Evolutionary conservation across 768 basidiomycete species (phyloP), one percentile per base, ranked within the genome.

Genomic region (Russula dissimulans): DNA sequence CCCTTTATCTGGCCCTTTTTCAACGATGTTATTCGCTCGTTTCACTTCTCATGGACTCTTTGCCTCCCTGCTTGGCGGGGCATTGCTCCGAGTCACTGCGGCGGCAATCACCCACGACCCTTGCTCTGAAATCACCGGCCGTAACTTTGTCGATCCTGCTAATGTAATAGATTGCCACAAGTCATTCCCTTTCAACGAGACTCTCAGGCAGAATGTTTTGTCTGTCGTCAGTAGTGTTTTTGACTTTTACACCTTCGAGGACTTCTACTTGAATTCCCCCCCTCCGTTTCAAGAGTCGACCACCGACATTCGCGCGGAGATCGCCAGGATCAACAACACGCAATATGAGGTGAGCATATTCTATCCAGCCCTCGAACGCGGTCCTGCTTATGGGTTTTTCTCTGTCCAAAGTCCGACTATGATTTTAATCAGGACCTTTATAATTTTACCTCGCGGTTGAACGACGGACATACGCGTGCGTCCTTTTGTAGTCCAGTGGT

Each of bases 401-500:
- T 11, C 5, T 18, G 12, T n/a, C 14, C 36, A 11, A 56, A 86
- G 81, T 83, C 83, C 8, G 84, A 86, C 63, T 86, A 83, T 61
- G 83, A 84, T 66, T 85, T 86, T 71, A 84, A 79, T 66, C 73
- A 72, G 48, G 83, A 77, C 43, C 65, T 86, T 17, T 84, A 79
- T 61, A 74, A 81, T 55, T 78, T 82, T 60, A 78, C 77, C 0
- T 81, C 75, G 17, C 76, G 76, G 51, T 64, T 86, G 47, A 85
- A 86, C 66, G 84, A 85, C 66, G 84, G 84, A 6, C 85, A 85
- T 66, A 86, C 85, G 12, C 76, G 83, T 81, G 69, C 32, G 76
- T 67, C 39, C 7, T 61, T 26, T 18, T 32, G 3, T 41, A 14
- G 1, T 5, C 45, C 7, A 3, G 15, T 31, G 9, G 12, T 18